Percentiles rank a stretch among this genome's conserved stretches.
phyloP scores from a whole-genome alignment of 768 basidiomycete species.

The Cystobasidium ongulense region DNA sequence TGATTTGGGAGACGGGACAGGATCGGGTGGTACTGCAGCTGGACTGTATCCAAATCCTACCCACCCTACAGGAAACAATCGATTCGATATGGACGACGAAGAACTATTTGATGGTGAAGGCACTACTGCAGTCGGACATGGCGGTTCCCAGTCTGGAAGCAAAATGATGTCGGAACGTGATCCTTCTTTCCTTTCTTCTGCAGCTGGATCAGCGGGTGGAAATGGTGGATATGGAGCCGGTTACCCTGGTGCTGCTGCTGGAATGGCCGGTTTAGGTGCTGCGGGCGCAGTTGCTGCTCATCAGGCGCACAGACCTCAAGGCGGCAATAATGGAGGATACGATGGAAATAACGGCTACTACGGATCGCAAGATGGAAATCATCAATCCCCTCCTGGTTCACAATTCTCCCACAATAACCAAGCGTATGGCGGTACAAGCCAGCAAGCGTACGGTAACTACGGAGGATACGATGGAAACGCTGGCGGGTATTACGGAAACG shows the following conservation, averaged over 20 bases:
- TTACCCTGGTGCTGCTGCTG: conserved; percentile 1
- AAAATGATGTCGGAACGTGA: conserved; percentile 28
- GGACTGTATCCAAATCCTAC: conserved; percentile 19
- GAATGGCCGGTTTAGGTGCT: conserved; percentile 10
- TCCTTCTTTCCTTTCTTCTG: conserved; percentile 27
- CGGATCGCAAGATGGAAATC: conserved; percentile 18
- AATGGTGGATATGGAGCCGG: conserved; percentile 4
- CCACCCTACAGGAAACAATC: conserved; percentile 25
- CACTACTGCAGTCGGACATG: neutral
- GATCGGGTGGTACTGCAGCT: conserved; percentile 25
- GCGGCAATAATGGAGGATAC: neutral
- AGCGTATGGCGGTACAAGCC: neutral
- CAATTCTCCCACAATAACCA: neutral
- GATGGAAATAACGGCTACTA: neutral
- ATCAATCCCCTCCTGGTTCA: neutral
- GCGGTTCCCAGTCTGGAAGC: neutral
- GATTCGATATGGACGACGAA: conserved; percentile 31
- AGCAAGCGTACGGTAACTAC: neutral
- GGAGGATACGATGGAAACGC: neutral
- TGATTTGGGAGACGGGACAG: conserved; percentile 24
- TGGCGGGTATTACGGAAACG: neutral
- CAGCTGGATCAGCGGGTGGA: conserved; percentile 18
- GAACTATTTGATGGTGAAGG: conserved; percentile 16
- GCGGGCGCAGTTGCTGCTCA: conserved; percentile 9
- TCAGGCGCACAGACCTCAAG: neutral